These are phyloP conservation scores for Globisporangium cederbergense DNA, from an alignment of 352 stramenopile species.

Conservation along the genomic window DNA sequence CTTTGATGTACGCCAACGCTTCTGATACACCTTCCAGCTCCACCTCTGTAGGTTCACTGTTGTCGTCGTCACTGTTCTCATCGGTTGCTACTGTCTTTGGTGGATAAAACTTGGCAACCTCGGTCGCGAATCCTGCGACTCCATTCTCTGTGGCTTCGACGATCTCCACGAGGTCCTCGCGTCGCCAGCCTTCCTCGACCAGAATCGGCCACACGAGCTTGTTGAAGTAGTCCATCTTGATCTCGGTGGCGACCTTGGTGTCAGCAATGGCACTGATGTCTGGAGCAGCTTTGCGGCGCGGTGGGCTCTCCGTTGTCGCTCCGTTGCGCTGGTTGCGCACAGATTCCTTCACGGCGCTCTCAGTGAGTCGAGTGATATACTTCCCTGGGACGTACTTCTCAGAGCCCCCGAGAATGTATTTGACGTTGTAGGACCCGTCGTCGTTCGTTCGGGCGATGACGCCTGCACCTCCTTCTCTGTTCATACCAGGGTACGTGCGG, in stretches of 20 bases:
- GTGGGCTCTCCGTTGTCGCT: constrained; percentile 8
- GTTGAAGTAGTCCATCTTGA: constrained; percentile 71
- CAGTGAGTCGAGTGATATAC: constrained; percentile 67
- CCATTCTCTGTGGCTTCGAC: constrained; percentile 41
- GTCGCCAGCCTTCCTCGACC: constrained; percentile 65
- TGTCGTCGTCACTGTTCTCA: constrained; percentile 7
- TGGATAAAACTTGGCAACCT: constrained; percentile 37
- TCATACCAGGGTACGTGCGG: constrained; percentile 74
- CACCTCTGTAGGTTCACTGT: constrained; percentile 18
- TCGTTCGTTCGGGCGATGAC: constrained; percentile 48
- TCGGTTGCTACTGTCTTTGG: neutral
- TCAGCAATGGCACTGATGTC: constrained; percentile 2
- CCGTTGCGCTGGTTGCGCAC: constrained; percentile 50
- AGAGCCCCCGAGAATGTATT: constrained; percentile 77
- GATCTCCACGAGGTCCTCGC: constrained; percentile 45
- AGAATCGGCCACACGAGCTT: constrained; percentile 78
- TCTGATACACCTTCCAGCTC: constrained; percentile 49
- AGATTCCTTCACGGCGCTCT: constrained; percentile 70
- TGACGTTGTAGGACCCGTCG: constrained; percentile 76
- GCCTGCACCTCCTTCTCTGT: constrained; percentile 67
- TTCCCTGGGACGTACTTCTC: constrained; percentile 61
- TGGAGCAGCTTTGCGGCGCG: neutral
- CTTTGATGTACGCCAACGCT: constrained; percentile 56
- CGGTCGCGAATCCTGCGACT: constrained; percentile 32
- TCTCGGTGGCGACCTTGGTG: constrained; percentile 22